Evolutionary conservation across 2,329 filamentous ascomycete species (phyloP), one percentile per base, ranked within the genome.

Genomic region (Neonectria punicea): DNA sequence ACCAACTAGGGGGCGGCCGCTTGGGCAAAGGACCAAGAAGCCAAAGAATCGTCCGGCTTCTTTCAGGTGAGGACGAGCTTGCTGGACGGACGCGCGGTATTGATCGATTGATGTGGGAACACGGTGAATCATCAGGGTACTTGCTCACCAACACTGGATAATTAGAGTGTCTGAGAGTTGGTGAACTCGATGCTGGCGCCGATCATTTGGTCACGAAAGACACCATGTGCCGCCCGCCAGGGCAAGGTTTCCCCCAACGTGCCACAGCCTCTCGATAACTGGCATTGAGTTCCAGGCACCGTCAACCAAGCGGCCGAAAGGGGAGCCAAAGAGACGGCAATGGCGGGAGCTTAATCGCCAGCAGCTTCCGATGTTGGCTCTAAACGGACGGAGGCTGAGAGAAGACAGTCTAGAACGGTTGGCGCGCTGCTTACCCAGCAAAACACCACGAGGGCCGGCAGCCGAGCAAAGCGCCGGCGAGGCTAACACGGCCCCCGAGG

Each of bases 401-500:
- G 30, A 7, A 44, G 53, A 18, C 18, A 34, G 46, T 25, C 34
- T 56, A 25, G 4, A 53, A 30, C 50, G 68, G 59, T 34, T 65
- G 66, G 66, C 64, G 61, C 68, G 61, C 68, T 62, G 68, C 58
- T 65, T 41, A 54, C 56, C 28, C 49, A 44, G 63, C 32, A 56
- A 49, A 66, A 49, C 55, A 49, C 34, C 25, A 50, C 25, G 34
- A 51, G 20, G 11, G 39, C 30, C 51, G 49, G 54, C 46, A 68
- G 61, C 71, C 71, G 67, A 69, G 59, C 36, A 66, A 70, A 64
- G 65, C 71, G 71, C 67, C 64, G 68, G 51, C 61, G 22, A 44
- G 60, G 22, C 53, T 47, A 61, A 43, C 28, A 39, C 49, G 6
- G 49, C 36, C 58, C 43, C 43, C n/a, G 28, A 53, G n/a, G 18